Evolutionary conservation across 1,139 yeast species (phyloP), one percentile per base, ranked within the genome.

Genomic region (Pichia sp.): DNA sequence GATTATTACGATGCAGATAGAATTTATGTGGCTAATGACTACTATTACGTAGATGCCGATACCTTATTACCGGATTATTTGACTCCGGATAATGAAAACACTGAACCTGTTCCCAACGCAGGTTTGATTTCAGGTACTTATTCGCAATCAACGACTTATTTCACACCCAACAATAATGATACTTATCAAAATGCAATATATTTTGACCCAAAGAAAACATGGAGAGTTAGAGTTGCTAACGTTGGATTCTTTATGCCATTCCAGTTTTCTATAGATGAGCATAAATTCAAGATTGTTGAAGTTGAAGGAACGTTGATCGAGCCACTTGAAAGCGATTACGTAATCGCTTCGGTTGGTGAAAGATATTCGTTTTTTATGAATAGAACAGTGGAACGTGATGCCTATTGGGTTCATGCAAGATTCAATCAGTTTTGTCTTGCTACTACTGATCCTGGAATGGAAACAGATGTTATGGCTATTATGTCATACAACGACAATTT

Each of bases 341-440:
- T 82, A 29, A 72, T 74, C 47, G 58, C 82, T 27, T 72, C 83
- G 0, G 79, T 81, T 26, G 88, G 85, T 5, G 90, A 83, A 64
- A 68, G 92, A 51, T 81, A 79, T 56, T 71, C 81, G 33, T 84
- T 79, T 3, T 67, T 81, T 54, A 64, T 81, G 26, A 68, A 67
- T 33, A 72, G 86, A 29, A 72, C 85, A n/a, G 31, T 40, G 5
- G 46, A 46, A 7, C 48, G 42, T 11, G 47, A 42, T 27, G 51
- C 52, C 27, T 50, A 43, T 39, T 50, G 52, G 52, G 27, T 43
- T 5, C 53, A 50, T 38, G 49, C 72, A 33, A 53, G 59, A 46
- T 55, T 70, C 61, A 56, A 71, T 55, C 52, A 59, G 28, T 61
- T 59, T 49, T 69, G 73, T 51, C 64, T 67, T 44, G 66, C 63